These are phyloP conservation scores for Cladosporium sp. DNA, from an alignment of 2,329 filamentous ascomycete species.

Conservation along the genomic window DNA sequence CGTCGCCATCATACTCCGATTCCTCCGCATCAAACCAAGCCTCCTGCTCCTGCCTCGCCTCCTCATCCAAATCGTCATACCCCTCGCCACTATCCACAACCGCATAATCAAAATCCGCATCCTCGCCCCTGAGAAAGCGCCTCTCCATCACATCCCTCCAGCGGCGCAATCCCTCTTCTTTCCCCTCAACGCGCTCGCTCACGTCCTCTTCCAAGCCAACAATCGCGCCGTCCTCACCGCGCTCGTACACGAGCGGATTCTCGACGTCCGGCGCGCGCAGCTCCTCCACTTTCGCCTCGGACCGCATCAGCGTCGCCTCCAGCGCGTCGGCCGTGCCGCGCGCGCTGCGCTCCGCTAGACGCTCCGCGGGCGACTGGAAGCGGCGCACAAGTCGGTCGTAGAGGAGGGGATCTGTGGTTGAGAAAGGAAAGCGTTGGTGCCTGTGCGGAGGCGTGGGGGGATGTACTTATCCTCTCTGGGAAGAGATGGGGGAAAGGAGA, in stretches of 20 bases:
- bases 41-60: slow-evolving; percentile 60
- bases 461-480: not conserved
- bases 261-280: slow-evolving; percentile 49
- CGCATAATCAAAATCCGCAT: slow-evolving; percentile 72
- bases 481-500: not conserved
- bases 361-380: slow-evolving; percentile 67
- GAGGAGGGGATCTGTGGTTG: slow-evolving; percentile 60
- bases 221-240: slow-evolving; percentile 50
- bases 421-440: slow-evolving; percentile 11
- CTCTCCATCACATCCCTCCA: slow-evolving; percentile 69
- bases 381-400: slow-evolving; percentile 75
- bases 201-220: slow-evolving; percentile 44
- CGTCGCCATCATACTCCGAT: slow-evolving; percentile 28
- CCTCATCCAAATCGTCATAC: slow-evolving; percentile 59
- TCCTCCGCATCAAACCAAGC: slow-evolving; percentile 76
- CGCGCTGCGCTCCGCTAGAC: slow-evolving; percentile 62
- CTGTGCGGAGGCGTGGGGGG: not conserved
- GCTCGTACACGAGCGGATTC: slow-evolving; percentile 44
- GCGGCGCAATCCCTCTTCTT: slow-evolving; percentile 31
- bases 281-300: slow-evolving; percentile 66
- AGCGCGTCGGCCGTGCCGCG: slow-evolving; percentile 76
- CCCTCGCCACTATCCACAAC: slow-evolving; percentile 65
- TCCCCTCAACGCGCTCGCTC: not conserved
- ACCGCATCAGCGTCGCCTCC: slow-evolving; percentile 68
- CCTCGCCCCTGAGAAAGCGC: slow-evolving; percentile 68